Evolutionary conservation across 2,329 filamentous ascomycete genomes (phyloP), one percentile per base, ranked within the genome.

Genomic region (Berkeleyomyces basicola): DNA sequence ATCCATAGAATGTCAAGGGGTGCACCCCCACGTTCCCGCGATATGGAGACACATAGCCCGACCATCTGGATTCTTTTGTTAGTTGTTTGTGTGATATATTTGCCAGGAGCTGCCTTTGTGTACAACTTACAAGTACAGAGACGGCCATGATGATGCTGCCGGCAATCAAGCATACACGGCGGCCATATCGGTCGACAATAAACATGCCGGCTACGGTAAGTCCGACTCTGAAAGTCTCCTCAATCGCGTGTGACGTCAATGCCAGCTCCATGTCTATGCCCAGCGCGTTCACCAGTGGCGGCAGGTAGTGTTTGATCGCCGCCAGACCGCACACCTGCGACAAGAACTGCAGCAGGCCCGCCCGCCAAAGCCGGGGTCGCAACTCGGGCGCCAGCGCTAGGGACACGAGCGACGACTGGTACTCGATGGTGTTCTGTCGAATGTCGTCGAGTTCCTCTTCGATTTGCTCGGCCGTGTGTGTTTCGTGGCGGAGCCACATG

Each of bases 291-390:
- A 83, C 78, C 7, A 82, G 76, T 0, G 75, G 76, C 0, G 80
- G 80, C 0, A 83, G 73, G 66, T 82, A 82, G 67, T 83, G 82
- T 67, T 83, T 82, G 74, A 83, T 82, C 2, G 79, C 79, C 0
- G 79, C 79, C 11, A 79, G 79, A 23, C 81, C 80, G 66, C 79
- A 82, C 77, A 82, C 79, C 66, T 82, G 79, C 0, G 79, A 78
- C 77, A 83, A 79, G 69, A 83, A 82, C 68, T 82, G 80, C 4
- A 83, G 72, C 1, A 82, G 70, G 0, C 78, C 75, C 1, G 79
- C 79, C 16, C 80, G 75, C 81, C 81, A 83, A 11, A 83, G 72
- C 0, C 81, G 74, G 11, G 76, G 73, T 67, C 78, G 78, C 0
- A 83, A 71, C 10, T 81, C 72, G 3, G 72, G 74, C 68, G 83